Evolutionary conservation across 2,329 filamentous ascomycete species (phyloP).

Genomic region (Penicillium sp.): DNA sequence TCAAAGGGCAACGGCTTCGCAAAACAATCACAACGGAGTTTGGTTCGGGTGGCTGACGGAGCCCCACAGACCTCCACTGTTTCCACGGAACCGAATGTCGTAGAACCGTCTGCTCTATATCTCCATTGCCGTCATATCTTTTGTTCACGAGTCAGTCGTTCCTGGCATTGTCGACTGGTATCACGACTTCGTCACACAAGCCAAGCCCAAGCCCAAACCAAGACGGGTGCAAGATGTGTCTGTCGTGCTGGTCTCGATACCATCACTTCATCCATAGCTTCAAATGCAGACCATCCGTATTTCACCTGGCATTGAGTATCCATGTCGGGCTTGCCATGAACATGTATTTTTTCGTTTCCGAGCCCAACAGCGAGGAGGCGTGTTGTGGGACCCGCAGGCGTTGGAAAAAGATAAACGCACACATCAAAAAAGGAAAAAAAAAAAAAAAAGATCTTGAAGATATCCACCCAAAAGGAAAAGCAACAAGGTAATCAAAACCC

Average conservation of each 20-base stretch:
- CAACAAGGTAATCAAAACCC: conserved; percentile 26
- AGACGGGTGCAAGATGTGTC: background rate
- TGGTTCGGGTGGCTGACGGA: conserved; percentile 10
- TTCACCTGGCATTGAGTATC: background rate
- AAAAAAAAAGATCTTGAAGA: conserved; percentile 13
- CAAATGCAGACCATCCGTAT: background rate
- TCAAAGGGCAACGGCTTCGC: background rate
- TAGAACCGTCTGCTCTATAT: too few species aligned
- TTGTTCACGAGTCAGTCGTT: background rate
- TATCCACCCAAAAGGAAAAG: conserved; percentile 22
- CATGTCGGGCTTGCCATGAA: background rate
- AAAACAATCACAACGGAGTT: background rate
- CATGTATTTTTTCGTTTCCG: background rate
- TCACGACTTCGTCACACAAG: background rate
- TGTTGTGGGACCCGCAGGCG: conserved; percentile 21
- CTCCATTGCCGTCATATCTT: background rate
- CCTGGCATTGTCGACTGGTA: background rate
- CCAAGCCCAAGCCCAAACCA: background rate
- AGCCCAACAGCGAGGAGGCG: too few species aligned
- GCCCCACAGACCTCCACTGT: conserved; percentile 11
- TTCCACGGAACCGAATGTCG: background rate
- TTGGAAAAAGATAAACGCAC: conserved; percentile 7
- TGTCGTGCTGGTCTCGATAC: background rate
- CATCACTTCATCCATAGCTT: background rate
- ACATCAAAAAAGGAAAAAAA: conserved; percentile 6